Conservation (phyloP, 2,329 filamentous ascomycete genomes). For the Pyrenochaeta sp. region DNA sequence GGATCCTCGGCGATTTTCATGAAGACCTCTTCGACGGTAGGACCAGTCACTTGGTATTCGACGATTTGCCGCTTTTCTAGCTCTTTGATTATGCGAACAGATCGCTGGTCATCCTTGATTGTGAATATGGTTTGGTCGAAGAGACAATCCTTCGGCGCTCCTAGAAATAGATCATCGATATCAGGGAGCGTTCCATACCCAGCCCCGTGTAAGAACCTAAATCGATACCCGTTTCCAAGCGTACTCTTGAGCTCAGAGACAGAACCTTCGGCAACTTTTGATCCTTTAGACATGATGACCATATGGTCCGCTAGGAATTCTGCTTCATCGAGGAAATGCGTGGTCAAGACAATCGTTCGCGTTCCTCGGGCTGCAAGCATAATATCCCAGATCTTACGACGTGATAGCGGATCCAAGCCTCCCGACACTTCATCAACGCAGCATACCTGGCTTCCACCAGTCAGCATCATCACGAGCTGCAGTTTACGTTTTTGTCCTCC, state of each 20-base stretch:
- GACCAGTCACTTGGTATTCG: conserved; percentile 83
- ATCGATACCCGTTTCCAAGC: conserved; percentile 80
- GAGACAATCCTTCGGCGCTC: conserved; percentile 9
- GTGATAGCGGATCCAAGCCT: conserved; percentile 81
- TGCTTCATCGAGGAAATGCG: conserved; percentile 63
- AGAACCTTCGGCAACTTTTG: conserved; percentile 77
- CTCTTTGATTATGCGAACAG: conserved; percentile 71
- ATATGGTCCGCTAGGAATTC: conserved; percentile 1
- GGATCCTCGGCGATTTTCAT: conserved; percentile 78
- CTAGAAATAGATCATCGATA: conserved; percentile 19
- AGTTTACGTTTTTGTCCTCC: conserved; percentile 90
- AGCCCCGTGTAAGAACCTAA: conserved; percentile 54
- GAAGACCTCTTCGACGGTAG: conserved; percentile 90
- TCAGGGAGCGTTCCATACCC: conserved; percentile 18
- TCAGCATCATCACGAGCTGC: conserved; percentile 90
- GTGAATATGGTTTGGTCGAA: conserved; percentile 77
- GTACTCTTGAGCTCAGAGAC: conserved; percentile 81
- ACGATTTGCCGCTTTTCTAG: conserved; percentile 70
- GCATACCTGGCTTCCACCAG: conserved; percentile 80
- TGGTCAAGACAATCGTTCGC: conserved; percentile 83
- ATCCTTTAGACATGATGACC: conserved; percentile 72
- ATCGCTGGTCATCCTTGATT: conserved; percentile 70
- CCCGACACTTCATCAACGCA: conserved; percentile 88
- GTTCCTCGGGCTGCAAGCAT: conserved; percentile 80
- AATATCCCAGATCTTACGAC: conserved; percentile 91